These are phyloP conservation scores for Ichthyophthirius multifiliis DNA, from an alignment of 169 alveolate species.

Conservation along the genomic window DNA sequence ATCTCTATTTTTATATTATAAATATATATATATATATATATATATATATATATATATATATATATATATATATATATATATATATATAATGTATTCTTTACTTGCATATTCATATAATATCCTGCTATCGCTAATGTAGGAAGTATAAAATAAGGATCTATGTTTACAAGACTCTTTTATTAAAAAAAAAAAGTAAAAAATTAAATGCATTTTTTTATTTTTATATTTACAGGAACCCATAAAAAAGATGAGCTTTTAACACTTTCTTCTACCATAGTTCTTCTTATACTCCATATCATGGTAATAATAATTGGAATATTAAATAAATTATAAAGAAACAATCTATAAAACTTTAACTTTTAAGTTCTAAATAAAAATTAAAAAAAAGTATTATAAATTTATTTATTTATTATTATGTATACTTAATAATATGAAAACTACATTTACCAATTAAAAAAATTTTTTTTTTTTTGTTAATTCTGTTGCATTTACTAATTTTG, in stretches of 20 bases:
- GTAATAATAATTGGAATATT: conserved; percentile 36
- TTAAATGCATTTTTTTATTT: neutral
- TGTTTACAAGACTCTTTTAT: conserved; percentile 9
- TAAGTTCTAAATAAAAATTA: neutral
- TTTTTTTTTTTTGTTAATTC: conserved; percentile 10
- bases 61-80: too few relatives aligned
- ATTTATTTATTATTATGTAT: neutral
- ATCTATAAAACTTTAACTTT: conserved; percentile 33
- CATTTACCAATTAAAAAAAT: neutral
- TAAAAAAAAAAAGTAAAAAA: neutral
- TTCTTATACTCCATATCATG: conserved; percentile 37
- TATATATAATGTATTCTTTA: neutral
- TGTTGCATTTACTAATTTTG: conserved; percentile 16
- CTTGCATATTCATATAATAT: conserved; percentile 27
- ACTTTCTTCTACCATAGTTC: conserved; percentile 33
- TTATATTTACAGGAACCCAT: conserved; percentile 28
- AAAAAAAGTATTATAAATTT: neutral
- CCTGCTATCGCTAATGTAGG: conserved; percentile 30
- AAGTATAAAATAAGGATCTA: conserved; percentile 33
- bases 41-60: too few relatives aligned
- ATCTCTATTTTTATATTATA: conserved; percentile 2
- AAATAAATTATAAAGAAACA: conserved; percentile 31
- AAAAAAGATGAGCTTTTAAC: conserved; percentile 29
- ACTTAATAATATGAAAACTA: conserved; percentile 19
- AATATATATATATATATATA: too few relatives aligned